Percentiles rank a stretch among this genome's conserved stretches.
Conservation (phyloP, 768 basidiomycete genomes). For the Exsudoporus frostii region DNA sequence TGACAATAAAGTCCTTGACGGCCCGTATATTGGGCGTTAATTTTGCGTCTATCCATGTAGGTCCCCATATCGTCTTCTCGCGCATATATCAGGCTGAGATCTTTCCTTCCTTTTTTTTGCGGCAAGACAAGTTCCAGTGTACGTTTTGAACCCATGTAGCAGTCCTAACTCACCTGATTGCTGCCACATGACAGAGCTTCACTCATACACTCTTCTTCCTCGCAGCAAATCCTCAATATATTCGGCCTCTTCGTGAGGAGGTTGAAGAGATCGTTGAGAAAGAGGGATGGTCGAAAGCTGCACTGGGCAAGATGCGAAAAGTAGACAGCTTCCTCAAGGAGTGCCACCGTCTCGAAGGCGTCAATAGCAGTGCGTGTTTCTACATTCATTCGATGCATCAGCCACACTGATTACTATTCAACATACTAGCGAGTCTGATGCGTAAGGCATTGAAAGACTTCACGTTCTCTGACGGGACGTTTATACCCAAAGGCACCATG, state of each 20-base stretch:
- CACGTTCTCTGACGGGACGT: slow-evolving; percentile 39
- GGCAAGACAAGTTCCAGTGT: neutral
- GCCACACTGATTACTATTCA: neutral
- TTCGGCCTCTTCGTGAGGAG: slow-evolving; percentile 37
- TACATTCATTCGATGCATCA: no score
- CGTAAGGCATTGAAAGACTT: slow-evolving; percentile 32
- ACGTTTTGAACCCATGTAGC: neutral
- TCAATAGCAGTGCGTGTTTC: slow-evolving; percentile 21
- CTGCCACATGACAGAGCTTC: slow-evolving; percentile 5
- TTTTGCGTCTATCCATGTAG: slow-evolving; percentile 24
- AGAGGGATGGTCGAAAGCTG: slow-evolving; percentile 28
- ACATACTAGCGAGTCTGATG: slow-evolving; percentile 23
- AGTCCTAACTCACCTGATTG: no score
- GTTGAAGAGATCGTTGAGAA: slow-evolving; percentile 27
- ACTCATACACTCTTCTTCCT: slow-evolving; percentile 35
- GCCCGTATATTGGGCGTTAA: slow-evolving; percentile 11
- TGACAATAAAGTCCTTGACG: slow-evolving; percentile 20
- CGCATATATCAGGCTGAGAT: no score
- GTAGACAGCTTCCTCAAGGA: slow-evolving; percentile 42
- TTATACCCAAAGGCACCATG: slow-evolving; percentile 33
- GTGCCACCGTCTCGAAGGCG: slow-evolving; percentile 31
- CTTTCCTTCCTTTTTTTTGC: neutral
- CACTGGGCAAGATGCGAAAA: slow-evolving; percentile 30
- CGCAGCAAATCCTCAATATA: slow-evolving; percentile 33
- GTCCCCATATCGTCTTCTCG: neutral